A percentile compares a stretch with the other conserved stretches of the same genome.
phyloP scores from a whole-genome alignment of 441 rosid genomes.

The Bruguiera hainesii region DNA sequence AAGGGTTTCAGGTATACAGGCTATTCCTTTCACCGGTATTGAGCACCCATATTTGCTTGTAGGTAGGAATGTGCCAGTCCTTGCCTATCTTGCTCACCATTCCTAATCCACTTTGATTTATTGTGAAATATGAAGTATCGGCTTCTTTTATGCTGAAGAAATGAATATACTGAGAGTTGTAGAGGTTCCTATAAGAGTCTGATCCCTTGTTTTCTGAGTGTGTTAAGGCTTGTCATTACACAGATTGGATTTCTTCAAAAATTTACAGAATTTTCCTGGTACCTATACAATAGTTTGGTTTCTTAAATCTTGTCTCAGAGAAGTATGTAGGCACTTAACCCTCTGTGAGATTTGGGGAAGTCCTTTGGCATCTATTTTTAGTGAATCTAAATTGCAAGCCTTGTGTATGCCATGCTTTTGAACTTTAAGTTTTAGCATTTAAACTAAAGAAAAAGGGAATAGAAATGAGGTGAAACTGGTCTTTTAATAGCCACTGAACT shows the following conservation, averaged over 20 bases:
- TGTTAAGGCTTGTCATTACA: not conserved
- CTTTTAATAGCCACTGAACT: too few relatives aligned
- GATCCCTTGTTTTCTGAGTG: not conserved
- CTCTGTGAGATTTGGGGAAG: too few relatives aligned
- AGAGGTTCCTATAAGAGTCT: not conserved
- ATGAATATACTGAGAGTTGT: not conserved
- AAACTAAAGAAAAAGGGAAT: too few relatives aligned
- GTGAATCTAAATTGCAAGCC: too few relatives aligned
- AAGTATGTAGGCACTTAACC: too few relatives aligned
- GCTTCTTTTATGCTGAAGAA: not conserved
- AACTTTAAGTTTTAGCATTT: too few relatives aligned
- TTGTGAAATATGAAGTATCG: not conserved
- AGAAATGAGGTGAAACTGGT: too few relatives aligned
- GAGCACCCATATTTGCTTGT: not conserved
- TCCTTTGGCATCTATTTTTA: too few relatives aligned
- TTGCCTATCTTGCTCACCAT: not conserved
- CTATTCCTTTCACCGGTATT: not conserved
- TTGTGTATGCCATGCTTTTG: too few relatives aligned
- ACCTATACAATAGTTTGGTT: too few relatives aligned
- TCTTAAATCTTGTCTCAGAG: too few relatives aligned
- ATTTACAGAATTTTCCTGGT: not conserved
- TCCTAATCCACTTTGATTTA: not conserved
- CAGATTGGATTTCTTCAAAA: not conserved
- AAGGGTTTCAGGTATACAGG: constrained; percentile 86
- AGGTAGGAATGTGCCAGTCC: not conserved